Base-by-base conservation (phyloP, 176 grass and related monocot species). In the Poa annua region DNA sequence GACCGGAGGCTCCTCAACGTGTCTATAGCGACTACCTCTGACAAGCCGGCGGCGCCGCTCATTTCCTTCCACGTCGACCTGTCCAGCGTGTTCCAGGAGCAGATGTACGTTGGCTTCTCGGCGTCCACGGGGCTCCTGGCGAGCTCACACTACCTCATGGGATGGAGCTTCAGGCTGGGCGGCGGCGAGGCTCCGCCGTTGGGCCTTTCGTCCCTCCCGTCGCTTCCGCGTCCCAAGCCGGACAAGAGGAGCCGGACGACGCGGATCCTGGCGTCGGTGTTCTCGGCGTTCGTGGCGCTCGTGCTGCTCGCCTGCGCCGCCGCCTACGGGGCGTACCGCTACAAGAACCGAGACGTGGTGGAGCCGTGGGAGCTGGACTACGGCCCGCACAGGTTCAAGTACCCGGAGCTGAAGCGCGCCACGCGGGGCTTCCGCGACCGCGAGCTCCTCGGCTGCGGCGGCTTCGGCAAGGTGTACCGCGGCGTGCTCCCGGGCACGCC, bases 391-490 rank as follows among this genome's bases (percentile, higher is more conserved):
- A 71, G 92, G 36, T 97, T 88, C 82, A 67, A 61, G 53, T 94
- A 97, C 88, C 48, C 39, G 25, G 95, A 97, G 74, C 89, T 97
- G 51, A 88, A 89, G 34, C 77, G 45, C 38, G 95, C 92, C 3
- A 94, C 92, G 25, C 88, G 89, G 12, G 92, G 92, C 16, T 97
- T 97, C 81, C 86, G 86, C 50, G 90, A 97, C 20, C 77, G 82
- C 15, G 90, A 97, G 79, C 69, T 97, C 41, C 85, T 97, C 21
- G 95, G 95, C 22, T 71, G 72, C 80, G 92, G 92, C 55, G 92
- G 92, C 2, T 97, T 97, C 85, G 95, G 92, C 16, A 97, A 97
- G 90, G 95, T 97, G 42, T 97, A 94, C 92, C 93, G 80, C 85
- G 95, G 92, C 15, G 81, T 85, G 20, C 88, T 97, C 16, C 86